Evolutionary conservation across 2,329 filamentous ascomycete genomes (phyloP).

Genomic region (Teratosphaeria pseudoeucalypti): DNA sequence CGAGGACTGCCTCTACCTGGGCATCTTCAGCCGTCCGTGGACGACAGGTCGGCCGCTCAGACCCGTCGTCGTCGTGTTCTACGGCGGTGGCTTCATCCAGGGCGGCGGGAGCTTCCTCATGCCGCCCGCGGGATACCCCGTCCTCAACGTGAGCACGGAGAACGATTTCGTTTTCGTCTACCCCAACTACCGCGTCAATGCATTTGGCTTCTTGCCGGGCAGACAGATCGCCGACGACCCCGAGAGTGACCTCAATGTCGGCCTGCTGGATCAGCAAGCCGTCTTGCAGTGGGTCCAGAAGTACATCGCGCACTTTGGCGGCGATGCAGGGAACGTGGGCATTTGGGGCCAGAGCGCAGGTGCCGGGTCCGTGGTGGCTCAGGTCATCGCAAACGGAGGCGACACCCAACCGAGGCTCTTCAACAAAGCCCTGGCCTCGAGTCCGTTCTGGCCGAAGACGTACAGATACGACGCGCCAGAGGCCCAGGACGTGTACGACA

Average conservation of each 20-base stretch:
- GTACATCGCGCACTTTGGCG: constrained; percentile 28
- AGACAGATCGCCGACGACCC: constrained; percentile 22
- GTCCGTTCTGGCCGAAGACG: constrained; percentile 51
- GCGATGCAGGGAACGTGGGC: constrained; percentile 25
- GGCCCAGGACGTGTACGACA: constrained; percentile 42
- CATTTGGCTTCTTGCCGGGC: constrained; percentile 32
- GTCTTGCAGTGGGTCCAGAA: constrained; percentile 28
- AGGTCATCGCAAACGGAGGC: constrained; percentile 44
- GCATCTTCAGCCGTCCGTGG: constrained; percentile 51
- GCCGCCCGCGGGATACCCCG: constrained; percentile 47
- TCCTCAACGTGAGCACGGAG: constrained; percentile 43
- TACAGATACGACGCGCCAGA: constrained; percentile 42
- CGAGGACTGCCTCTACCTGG: constrained; percentile 34
- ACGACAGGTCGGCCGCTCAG: constrained; percentile 31
- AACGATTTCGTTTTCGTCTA: constrained; percentile 45
- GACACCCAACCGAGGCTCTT: constrained; percentile 36
- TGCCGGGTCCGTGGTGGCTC: constrained; percentile 40
- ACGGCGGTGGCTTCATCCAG: constrained; percentile 52
- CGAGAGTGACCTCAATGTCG: constrained; percentile 21
- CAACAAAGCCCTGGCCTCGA: constrained; percentile 40
- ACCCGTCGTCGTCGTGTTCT: constrained; percentile 51
- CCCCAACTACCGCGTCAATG: constrained; percentile 41
- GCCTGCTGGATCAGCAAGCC: constrained; percentile 27
- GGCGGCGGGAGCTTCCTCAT: constrained; percentile 46
- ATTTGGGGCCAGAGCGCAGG: constrained; percentile 27